Base-by-base conservation (phyloP, 768 basidiomycete species). In the Collybiopsis luxurians region DNA sequence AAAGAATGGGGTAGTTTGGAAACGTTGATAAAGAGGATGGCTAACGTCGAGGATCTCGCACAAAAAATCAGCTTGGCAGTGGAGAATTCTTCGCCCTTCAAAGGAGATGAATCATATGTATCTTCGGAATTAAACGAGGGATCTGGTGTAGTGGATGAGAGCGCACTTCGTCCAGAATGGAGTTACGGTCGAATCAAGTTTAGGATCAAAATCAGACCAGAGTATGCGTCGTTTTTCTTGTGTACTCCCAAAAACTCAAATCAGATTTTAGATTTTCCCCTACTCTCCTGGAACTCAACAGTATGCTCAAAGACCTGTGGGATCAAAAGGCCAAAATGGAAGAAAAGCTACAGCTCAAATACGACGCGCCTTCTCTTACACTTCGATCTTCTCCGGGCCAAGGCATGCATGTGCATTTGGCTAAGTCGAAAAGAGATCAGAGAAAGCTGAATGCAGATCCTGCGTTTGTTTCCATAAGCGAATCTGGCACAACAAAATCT, bases 381-480 rank as follows among this genome's bases (percentile, higher is more conserved):
- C 75, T 94, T 44, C 84, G 90, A 38, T 81, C 83, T 24, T 86
- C 81, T 0, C 79, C 84, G 17, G 78, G 78, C 10, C 83, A 85
- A 43, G 92, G 92, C 4, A 82, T 86, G 77, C 87, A 90, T 66
- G 79, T 92, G 40, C 91, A 92, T 60, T 71, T 93, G 26, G 75
- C 78, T 26, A 83, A 79, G 61, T 72, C 78, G 4, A 91, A 84
- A 67, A 83, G 85, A 27, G 88, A 90, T 58, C 79, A 78, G 48
- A 63, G 64, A 12, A 78, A 71, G 58, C 63, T 89, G 31, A 77
- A 77, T 59, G 64, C 64, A 12, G 74, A 82, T 24, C 60, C 75
- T 10, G 71, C 70, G 5, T 92, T 92, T 61, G 68, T 86, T 23
- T 61, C 71, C 43, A 78, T 92, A 27, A 78, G 84, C 2, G 84